Conservation (phyloP, 768 basidiomycete species). For the Russula olivacea region DNA sequence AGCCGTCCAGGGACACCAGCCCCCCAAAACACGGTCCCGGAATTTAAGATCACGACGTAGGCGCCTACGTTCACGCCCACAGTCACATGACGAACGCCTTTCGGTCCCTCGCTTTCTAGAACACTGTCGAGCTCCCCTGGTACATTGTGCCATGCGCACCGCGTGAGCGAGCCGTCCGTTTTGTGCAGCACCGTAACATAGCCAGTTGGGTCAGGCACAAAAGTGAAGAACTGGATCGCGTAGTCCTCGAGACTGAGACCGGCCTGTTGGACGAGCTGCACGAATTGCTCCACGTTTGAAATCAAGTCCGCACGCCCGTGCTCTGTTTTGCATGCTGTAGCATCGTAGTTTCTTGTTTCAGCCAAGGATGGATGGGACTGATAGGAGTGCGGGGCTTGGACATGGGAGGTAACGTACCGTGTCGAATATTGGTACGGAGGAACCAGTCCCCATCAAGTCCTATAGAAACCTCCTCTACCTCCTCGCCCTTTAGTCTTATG, state of each 20-base stretch:
- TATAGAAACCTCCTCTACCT: slow-evolving; percentile 8
- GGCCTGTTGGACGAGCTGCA: neutral
- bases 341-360: neutral
- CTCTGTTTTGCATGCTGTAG: slow-evolving; percentile 11
- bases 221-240: slow-evolving; percentile 12
- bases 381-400: neutral
- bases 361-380: neutral
- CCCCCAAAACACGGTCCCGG: neutral
- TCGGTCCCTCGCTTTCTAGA: neutral
- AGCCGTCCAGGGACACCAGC: neutral
- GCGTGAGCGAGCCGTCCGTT: neutral
- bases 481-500: slow-evolving; percentile 2
- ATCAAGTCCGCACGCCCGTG: neutral
- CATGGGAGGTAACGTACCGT: slow-evolving; percentile 7
- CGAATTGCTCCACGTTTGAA: slow-evolving; percentile 14
- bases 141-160: slow-evolving; percentile 13
- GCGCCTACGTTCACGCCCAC: slow-evolving; percentile 10
- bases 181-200: slow-evolving; percentile 13
- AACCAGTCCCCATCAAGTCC: slow-evolving; percentile 21
- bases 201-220: slow-evolving; percentile 10
- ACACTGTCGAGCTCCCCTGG: neutral
- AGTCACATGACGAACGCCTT: slow-evolving; percentile 17
- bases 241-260: slow-evolving; percentile 5
- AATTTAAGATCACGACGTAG: slow-evolving; percentile 12
- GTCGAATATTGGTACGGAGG: slow-evolving; percentile 8